These are phyloP conservation scores for Chrysanthemum makinoi DNA, from an alignment of 129 eudicot species.

Conservation along the genomic window DNA sequence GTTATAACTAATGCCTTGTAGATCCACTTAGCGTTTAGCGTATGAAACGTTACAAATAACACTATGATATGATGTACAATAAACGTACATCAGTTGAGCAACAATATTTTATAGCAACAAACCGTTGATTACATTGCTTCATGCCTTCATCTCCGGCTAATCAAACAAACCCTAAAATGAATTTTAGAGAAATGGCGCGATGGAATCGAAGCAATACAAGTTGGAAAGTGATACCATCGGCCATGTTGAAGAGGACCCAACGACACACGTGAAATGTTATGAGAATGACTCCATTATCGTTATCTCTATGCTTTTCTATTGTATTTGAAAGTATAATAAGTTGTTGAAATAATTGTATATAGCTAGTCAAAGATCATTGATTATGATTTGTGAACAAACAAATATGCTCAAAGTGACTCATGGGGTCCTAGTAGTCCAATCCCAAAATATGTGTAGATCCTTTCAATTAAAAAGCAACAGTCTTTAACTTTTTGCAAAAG, in stretches of 20 bases:
- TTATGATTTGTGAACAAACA: slow-evolving; percentile 33
- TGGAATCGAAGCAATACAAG: slow-evolving; percentile 1
- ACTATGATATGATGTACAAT: too few species aligned
- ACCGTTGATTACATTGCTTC: too few species aligned
- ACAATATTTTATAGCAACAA: too few species aligned
- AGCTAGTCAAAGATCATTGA: slow-evolving; percentile 28
- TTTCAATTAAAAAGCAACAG: slow-evolving; percentile 34
- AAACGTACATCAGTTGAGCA: too few species aligned
- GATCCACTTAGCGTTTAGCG: too few species aligned
- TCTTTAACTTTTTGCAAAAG: background rate
- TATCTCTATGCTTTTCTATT: slow-evolving; percentile 15
- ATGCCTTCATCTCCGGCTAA: too few species aligned
- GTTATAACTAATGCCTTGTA: too few species aligned
- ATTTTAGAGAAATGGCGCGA: background rate
- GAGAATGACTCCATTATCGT: slow-evolving; percentile 33
- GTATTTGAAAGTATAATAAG: background rate
- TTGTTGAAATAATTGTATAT: slow-evolving; percentile 19
- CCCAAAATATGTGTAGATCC: slow-evolving; percentile 28
- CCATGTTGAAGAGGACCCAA: slow-evolving; percentile 32
- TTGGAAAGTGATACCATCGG: background rate
- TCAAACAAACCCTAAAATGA: background rate
- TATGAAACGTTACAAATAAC: too few species aligned
- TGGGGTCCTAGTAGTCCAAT: slow-evolving; percentile 25
- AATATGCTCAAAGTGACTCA: slow-evolving; percentile 29
- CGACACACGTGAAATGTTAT: slow-evolving; percentile 36